Evolutionary conservation across 2,329 filamentous ascomycete genomes (phyloP).

Genomic region (Cytospora leucostoma): DNA sequence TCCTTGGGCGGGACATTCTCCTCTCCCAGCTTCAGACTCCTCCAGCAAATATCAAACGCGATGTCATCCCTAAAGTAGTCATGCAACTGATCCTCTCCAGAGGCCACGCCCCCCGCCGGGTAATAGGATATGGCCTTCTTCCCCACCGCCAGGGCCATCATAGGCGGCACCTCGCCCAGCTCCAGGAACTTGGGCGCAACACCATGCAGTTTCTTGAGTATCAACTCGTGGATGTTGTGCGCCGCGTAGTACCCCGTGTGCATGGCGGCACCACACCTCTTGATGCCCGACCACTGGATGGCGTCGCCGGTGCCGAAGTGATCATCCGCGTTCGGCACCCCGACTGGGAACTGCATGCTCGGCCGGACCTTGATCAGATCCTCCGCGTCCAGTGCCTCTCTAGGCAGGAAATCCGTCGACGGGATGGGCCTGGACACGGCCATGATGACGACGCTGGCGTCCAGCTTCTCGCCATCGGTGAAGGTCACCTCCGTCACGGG

Average conservation of each 20-base stretch:
- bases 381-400: conserved; percentile 59
- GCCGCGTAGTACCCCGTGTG: conserved; percentile 69
- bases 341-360: conserved; percentile 55
- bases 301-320: conserved; percentile 75
- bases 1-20: conserved; percentile 8
- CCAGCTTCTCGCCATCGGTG: conserved; percentile 59
- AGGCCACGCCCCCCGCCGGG: conserved; percentile 56
- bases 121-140: conserved; percentile 67
- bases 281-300: conserved; percentile 73
- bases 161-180: conserved; percentile 58
- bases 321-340: conserved; percentile 55
- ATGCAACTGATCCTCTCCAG: conserved; percentile 63
- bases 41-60: conserved; percentile 61
- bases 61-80: conserved; percentile 69
- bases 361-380: conserved; percentile 66
- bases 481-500: conserved; percentile 54
- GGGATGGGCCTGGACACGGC: conserved; percentile 66
- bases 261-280: conserved; percentile 76
- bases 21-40: conserved; percentile 51
- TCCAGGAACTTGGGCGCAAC: conserved; percentile 48
- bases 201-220: conserved; percentile 47
- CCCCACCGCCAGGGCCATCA: conserved; percentile 73
- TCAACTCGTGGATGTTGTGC: conserved; percentile 66
- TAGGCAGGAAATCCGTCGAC: conserved; percentile 64
- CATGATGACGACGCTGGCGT: conserved; percentile 67